phyloP scores from a whole-genome alignment of 2,329 filamentous ascomycete species.

The Pseudopyricularia cyperi region DNA sequence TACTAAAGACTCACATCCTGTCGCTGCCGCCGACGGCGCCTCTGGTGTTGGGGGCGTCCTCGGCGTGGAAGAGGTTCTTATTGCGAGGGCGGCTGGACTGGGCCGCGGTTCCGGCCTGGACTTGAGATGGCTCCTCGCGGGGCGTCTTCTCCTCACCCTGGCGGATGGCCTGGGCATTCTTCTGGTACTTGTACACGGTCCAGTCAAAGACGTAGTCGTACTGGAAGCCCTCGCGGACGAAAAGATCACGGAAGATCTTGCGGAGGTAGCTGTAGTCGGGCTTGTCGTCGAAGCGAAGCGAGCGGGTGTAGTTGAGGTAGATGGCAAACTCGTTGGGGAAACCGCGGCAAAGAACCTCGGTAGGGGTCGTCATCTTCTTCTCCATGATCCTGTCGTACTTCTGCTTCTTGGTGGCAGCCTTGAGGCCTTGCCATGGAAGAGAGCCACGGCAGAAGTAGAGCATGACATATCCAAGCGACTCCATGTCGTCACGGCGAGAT shows the following conservation, averaged over 20 bases:
- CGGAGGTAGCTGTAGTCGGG: conserved; percentile 98
- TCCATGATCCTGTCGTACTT: conserved; percentile 99
- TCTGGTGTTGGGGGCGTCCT: conserved; percentile 60
- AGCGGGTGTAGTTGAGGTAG: conserved; percentile 98
- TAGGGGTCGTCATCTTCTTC: conserved; percentile 99
- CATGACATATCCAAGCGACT: conserved; percentile 98
- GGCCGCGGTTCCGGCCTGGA: conserved; percentile 50
- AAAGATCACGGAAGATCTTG: conserved; percentile 99
- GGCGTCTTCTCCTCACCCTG: conserved; percentile 72
- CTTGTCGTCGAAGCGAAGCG: conserved; percentile 98
- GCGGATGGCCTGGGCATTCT: conserved; percentile 92
- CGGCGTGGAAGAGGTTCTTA: conserved; percentile 58
- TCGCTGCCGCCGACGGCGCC: conserved; percentile 69
- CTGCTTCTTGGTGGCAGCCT: conserved; percentile 99
- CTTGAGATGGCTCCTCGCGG: conserved; percentile 44
- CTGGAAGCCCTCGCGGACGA: conserved; percentile 97
- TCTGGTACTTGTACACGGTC: conserved; percentile 99
- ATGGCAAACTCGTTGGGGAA: conserved; percentile 99
- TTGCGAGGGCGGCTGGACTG: conserved; percentile 19
- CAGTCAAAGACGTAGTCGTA: conserved; percentile 99
- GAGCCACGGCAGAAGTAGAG: conserved; percentile 99
- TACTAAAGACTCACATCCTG: conserved; percentile 86
- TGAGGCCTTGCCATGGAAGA: conserved; percentile 95
- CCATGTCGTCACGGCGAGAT: conserved; percentile 98
- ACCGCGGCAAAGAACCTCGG: conserved; percentile 94